Conservation (phyloP, 371 early-diverging fungal genomes). For the Mortierella sp. region DNA sequence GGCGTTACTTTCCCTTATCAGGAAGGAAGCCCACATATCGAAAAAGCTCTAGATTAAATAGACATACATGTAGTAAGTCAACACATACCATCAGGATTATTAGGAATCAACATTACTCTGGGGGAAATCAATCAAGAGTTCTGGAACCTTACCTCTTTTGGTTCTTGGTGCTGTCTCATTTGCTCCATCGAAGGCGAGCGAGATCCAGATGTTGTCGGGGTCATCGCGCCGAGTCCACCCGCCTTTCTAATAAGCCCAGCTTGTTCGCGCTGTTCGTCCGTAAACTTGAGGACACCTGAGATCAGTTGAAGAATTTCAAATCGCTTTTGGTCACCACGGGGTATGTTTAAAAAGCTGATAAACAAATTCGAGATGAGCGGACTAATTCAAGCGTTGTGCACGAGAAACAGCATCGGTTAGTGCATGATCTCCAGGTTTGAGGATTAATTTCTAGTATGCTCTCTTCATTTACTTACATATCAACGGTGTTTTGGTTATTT, state of each 20-base stretch:
- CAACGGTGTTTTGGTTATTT: constrained; percentile 83
- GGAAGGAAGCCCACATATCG: constrained; percentile 56
- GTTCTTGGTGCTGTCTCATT: constrained; percentile 55
- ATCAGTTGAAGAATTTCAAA: constrained; percentile 92
- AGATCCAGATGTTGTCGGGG: constrained; percentile 49
- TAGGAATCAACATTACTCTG: neutral
- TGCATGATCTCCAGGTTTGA: neutral
- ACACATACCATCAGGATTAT: no score
- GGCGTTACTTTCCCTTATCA: constrained; percentile 51
- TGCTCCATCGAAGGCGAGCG: constrained; percentile 57
- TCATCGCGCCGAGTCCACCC: constrained; percentile 45
- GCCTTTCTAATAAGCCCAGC: constrained; percentile 83
- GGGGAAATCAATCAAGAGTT: no score
- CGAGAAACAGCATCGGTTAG: neutral
- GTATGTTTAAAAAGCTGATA: constrained; percentile 85
- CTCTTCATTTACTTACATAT: constrained; percentile 59
- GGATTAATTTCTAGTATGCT: neutral
- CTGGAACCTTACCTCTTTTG: constrained; percentile 35
- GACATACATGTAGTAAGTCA: neutral
- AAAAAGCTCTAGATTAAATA: constrained; percentile 35
- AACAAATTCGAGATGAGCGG: constrained; percentile 88
- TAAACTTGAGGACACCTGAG: constrained; percentile 86
- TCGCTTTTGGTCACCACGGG: constrained; percentile 89
- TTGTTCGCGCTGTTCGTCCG: constrained; percentile 88
- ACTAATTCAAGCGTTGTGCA: constrained; percentile 53